A percentile compares a stretch with the other conserved stretches of the same genome.
These are phyloP conservation scores for Ensete ventricosum DNA, from an alignment of 176 grass and related monocot genomes.

Conservation along the genomic window DNA sequence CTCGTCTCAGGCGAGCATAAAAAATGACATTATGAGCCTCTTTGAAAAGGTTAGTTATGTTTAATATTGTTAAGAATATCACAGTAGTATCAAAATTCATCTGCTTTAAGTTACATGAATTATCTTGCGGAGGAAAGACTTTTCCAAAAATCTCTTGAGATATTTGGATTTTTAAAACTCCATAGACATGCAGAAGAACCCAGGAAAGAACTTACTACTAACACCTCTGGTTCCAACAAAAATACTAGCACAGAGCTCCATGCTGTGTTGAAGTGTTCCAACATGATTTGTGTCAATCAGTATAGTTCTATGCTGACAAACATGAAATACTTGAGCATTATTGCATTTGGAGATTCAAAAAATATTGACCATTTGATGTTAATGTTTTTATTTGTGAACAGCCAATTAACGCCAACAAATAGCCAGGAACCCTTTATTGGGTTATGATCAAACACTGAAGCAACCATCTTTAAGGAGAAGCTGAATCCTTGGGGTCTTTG, in stretches of 20 bases:
- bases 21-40: constrained; percentile 95
- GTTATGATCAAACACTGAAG: background rate
- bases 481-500: background rate
- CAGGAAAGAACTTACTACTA: too few species aligned
- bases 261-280: background rate
- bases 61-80: constrained; percentile 6
- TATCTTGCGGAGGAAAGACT: background rate
- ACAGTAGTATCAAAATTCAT: background rate
- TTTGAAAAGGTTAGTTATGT: constrained; percentile 80
- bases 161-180: too few species aligned
- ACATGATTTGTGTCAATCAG: background rate
- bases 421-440: background rate
- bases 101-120: background rate
- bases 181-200: too few species aligned
- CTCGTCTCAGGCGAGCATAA: constrained; percentile 36
- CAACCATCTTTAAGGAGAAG: background rate
- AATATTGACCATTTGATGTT: background rate
- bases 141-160: too few species aligned
- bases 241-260: background rate
- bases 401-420: background rate
- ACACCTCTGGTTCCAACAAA: background rate
- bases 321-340: background rate
- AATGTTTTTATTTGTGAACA: background rate
- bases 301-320: background rate
- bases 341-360: background rate